Base-by-base conservation (phyloP, 495 filamentous ascomycete species). In the Pyrenopolyporus hunteri region DNA sequence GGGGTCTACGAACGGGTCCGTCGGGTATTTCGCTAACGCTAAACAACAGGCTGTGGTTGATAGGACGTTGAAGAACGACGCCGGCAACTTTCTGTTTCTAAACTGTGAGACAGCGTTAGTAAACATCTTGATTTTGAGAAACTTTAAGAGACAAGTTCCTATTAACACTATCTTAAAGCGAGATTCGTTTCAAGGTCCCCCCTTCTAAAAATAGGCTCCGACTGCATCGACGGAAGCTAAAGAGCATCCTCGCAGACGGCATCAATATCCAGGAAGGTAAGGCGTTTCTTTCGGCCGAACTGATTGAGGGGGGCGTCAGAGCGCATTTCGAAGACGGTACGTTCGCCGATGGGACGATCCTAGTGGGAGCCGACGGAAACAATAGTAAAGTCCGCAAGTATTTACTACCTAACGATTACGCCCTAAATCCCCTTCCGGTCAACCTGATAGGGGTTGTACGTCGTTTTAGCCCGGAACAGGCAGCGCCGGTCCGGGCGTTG, bases 291-390 rank as follows among this genome's bases (percentile, higher is more conserved):
- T 63, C 54, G 3, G 68, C 82, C 20, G 73, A 81, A 17, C 66
- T 61, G 2, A 64, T 61, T 0, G 55, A 59, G 1, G 61, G 70
- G 3, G 68, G 63, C 1, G 76, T 84, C 40, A 78, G 68, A 3
- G 80, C 73, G 3, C 64, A 71, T 22, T 87, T 87, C 55, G 70
- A 73, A 9, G 85, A 88, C 59, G 80, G 78, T 7, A 74, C 76
- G 3, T 71, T 64, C 0, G 76, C 57, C 10, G 71, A 66, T 2
- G 86, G 85, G 0, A 68, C 69, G 0, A 67, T 87, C 1, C 64
- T 89, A 9, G 63, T 88, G 37, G 85, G 79, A 28, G 77, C 75
- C 50, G 86, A 89, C 66, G 86, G 86, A 5, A 69, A 73, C 20
- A 74, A 73, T 28, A 86, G 83, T 11, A 50, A 46, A 26, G 70